A percentile compares a stretch with the other conserved stretches of the same genome.
phyloP scores from a whole-genome alignment of 2,329 filamentous ascomycete genomes.

The Coleophoma eucalyptorum region DNA sequence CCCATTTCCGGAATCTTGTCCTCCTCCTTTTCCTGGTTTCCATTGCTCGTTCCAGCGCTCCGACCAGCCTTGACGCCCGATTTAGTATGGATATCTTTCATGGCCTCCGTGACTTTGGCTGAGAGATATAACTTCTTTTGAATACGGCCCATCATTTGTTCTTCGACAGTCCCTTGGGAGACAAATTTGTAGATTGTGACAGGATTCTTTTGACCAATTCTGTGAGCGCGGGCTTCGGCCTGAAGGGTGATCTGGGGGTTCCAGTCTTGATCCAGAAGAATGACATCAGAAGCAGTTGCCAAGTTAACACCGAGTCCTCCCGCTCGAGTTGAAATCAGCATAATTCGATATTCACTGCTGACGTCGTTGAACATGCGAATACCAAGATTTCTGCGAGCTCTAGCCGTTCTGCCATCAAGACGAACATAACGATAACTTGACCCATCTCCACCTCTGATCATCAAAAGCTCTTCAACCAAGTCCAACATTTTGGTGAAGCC shows the following conservation, averaged over 20 bases:
- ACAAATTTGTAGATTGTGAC: constrained; percentile 94
- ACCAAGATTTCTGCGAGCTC: constrained; percentile 83
- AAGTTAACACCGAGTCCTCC: constrained; percentile 97
- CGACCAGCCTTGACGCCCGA: constrained; percentile 18
- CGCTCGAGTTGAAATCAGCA: constrained; percentile 87
- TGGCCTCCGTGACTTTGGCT: constrained; percentile 54
- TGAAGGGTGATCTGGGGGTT: constrained; percentile 98
- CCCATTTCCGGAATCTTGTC: constrained; percentile 48
- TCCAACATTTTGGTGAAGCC: constrained; percentile 88
- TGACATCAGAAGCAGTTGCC: constrained; percentile 92
- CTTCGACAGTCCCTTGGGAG: constrained; percentile 82
- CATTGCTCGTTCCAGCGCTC: constrained; percentile 21
- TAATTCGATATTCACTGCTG: constrained; percentile 77
- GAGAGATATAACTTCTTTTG: constrained; percentile 59
- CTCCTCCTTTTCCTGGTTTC: constrained; percentile 15
- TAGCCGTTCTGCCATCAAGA: constrained; percentile 76
- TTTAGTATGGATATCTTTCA: constrained; percentile 46
- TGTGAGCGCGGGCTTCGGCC: constrained; percentile 86
- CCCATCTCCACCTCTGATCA: constrained; percentile 42
- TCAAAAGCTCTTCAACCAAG: constrained; percentile 85
- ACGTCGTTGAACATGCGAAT: constrained; percentile 94
- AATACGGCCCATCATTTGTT: constrained; percentile 63
- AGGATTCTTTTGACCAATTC: constrained; percentile 93
- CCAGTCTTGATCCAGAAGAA: constrained; percentile 96
- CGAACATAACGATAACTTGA: constrained; percentile 70